Evolutionary conservation across 75 land plant species (phyloP), one percentile per base, ranked within the genome.

Genomic region (Chamaecyparis obtusa): DNA sequence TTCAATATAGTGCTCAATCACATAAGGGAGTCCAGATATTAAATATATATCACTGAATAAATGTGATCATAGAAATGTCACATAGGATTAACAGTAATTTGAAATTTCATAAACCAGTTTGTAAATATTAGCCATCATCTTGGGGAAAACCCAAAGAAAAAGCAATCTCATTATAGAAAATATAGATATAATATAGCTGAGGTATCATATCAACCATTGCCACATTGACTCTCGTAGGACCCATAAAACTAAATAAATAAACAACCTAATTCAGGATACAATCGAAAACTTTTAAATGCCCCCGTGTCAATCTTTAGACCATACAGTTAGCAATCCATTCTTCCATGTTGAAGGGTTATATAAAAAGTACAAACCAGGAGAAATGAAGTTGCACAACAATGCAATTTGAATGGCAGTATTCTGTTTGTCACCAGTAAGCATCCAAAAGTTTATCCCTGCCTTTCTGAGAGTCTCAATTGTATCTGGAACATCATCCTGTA

Each of bases 401-500:
- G 99, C 99, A 91, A 98, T 97, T 86, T 98, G 99, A 85, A 96
- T 93, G 19, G 99, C 99, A 72, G 99, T 98, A 69, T 86, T 90
- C 86, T 97, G 99, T 89, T 98, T 98, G 90, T 98, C 99, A 77
- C 99, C 99, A 71, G 99, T 98, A 46, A 98, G 91, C 99, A 98
- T 95, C 99, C 99, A 98, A 85, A 98, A 98, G 87, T 98, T 98
- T 43, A 98, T 98, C 82, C 99, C 99, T 76, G 99, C 97, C 89
- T 91, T 94, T 84, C 99, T 89, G 8, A 98, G 93, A 71, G 91
- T 93, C 83, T 94, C 94, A 54, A 98, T 98, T 71, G 99, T 97
- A 85, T 98, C 99, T 74, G 99, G 97, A 46, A 98, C 99, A 30
- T 99, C 99, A 51, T 97, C 99, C 99, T 98, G 88, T 8, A 49